phyloP scores from a whole-genome alignment of 768 basidiomycete genomes.

The Tylopilus sp. region DNA sequence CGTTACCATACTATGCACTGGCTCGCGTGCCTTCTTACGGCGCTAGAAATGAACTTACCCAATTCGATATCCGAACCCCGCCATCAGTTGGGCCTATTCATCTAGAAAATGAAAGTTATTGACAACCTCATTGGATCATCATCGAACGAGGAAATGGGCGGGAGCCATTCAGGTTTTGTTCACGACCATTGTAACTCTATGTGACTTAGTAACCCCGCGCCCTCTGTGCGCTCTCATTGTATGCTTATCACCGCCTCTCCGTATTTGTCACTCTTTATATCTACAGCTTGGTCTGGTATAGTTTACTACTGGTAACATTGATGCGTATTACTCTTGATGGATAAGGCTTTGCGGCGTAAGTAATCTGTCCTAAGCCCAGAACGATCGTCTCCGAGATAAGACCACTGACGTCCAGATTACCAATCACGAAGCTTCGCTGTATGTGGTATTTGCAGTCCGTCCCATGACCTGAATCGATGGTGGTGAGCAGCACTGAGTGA shows the following conservation, averaged over 20 bases:
- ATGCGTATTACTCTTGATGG: neutral
- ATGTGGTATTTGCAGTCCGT: no score
- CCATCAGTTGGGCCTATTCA: conserved; percentile 20
- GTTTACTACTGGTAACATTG: neutral
- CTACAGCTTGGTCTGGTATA: conserved; percentile 6
- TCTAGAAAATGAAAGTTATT: conserved; percentile 12
- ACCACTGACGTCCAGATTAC: no score
- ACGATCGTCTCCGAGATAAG: no score
- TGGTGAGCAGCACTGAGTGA: no score
- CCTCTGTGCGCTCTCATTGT: neutral
- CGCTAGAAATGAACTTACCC: conserved; percentile 1
- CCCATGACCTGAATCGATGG: no score
- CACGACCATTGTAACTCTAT: conserved; percentile 2
- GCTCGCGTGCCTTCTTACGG: neutral
- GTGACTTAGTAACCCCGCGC: neutral
- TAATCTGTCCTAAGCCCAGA: no score
- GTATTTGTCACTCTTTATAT: conserved; percentile 4
- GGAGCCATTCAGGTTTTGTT: neutral
- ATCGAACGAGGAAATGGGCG: neutral
- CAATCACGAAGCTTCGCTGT: no score
- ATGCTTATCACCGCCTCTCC: conserved; percentile 8
- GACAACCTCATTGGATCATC: neutral
- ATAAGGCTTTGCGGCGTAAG: neutral
- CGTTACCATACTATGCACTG: conserved; percentile 1
- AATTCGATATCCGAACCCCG: neutral